phyloP scores from a whole-genome alignment of 1,284 basidiomycete genomes.

The Ceratobasidium sp. region DNA sequence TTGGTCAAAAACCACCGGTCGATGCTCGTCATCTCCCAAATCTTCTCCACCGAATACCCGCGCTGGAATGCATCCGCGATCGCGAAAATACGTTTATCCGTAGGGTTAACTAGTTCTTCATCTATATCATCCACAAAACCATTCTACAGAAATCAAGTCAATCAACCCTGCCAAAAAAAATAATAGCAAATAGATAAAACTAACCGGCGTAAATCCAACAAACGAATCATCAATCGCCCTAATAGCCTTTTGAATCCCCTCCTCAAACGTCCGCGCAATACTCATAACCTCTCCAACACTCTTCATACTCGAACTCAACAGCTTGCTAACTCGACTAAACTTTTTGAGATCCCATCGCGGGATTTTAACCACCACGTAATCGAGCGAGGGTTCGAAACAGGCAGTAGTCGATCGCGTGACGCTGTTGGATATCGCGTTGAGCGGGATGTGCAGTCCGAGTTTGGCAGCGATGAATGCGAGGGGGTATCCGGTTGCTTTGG shows the following conservation, averaged over 20 bases:
- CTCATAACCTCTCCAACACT: slow-evolving; percentile 99
- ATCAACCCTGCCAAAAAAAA: background rate
- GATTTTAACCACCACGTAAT: slow-evolving; percentile 98
- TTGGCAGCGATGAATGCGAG: slow-evolving; percentile 99
- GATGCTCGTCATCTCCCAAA: slow-evolving; percentile 97
- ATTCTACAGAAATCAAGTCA: slow-evolving; percentile 67
- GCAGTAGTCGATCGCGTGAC: slow-evolving; percentile 97
- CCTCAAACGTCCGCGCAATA: slow-evolving; percentile 97
- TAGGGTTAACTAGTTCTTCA: slow-evolving; percentile 88
- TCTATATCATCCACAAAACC: slow-evolving; percentile 86
- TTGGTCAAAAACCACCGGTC: slow-evolving; percentile 98
- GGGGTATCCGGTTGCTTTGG: slow-evolving; percentile 98
- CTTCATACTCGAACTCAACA: slow-evolving; percentile 96
- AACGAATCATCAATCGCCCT: slow-evolving; percentile 96
- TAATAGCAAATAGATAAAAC: slow-evolving; percentile 49
- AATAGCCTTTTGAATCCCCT: slow-evolving; percentile 98
- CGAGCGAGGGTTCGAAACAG: slow-evolving; percentile 98
- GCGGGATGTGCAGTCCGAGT: slow-evolving; percentile 94
- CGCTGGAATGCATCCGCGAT: slow-evolving; percentile 89
- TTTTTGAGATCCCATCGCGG: slow-evolving; percentile 99
- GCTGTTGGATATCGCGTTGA: slow-evolving; percentile 98
- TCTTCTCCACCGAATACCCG: slow-evolving; percentile 94
- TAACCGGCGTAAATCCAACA: slow-evolving; percentile 88
- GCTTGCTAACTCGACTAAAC: slow-evolving; percentile 90
- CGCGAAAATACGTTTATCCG: slow-evolving; percentile 92